phyloP scores from a whole-genome alignment of 2,329 filamentous ascomycete species.

The Bipolaris zeicola region DNA sequence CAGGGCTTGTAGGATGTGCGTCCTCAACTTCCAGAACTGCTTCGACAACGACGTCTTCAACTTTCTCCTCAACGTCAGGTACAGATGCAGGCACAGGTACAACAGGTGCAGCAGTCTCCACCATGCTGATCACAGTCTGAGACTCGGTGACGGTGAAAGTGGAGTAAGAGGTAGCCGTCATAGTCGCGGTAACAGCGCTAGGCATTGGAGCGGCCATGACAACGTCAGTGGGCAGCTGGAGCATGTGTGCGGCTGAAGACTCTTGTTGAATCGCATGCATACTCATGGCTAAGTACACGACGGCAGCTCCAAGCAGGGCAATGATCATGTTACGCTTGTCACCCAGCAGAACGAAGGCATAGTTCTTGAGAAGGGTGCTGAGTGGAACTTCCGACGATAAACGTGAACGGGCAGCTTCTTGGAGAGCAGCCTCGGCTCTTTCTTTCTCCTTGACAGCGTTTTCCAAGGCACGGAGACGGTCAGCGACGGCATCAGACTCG shows the following conservation, averaged over 20 bases:
- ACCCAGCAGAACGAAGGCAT: constrained; percentile 57
- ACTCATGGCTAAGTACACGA: constrained; percentile 49
- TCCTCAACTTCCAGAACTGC: not conserved
- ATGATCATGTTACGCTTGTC: constrained; percentile 62
- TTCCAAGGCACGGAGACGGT: constrained; percentile 39
- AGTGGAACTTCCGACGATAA: constrained; percentile 55
- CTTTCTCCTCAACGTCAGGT: not conserved
- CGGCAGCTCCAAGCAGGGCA: constrained; percentile 51
- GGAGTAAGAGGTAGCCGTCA: constrained; percentile 32
- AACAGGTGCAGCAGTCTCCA: constrained; percentile 6
- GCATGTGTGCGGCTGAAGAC: constrained; percentile 8
- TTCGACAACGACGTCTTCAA: not conserved
- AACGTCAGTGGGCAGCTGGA: constrained; percentile 11
- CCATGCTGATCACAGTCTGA: constrained; percentile 8
- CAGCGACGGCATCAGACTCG: constrained; percentile 36
- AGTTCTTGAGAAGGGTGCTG: constrained; percentile 59
- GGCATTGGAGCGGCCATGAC: constrained; percentile 12
- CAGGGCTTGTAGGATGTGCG: not conserved
- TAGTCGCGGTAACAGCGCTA: constrained; percentile 29
- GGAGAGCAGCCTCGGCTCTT: constrained; percentile 9
- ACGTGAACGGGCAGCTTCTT: constrained; percentile 14
- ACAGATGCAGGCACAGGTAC: not conserved
- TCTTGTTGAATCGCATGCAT: constrained; percentile 20
- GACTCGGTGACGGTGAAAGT: constrained; percentile 37
- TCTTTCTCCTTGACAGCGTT: constrained; percentile 32